A percentile compares a stretch with the other conserved stretches of the same genome.
Evolutionary conservation across 2,329 filamentous ascomycete genomes (phyloP).

Genomic region (Scleromitrula shiraiana): DNA sequence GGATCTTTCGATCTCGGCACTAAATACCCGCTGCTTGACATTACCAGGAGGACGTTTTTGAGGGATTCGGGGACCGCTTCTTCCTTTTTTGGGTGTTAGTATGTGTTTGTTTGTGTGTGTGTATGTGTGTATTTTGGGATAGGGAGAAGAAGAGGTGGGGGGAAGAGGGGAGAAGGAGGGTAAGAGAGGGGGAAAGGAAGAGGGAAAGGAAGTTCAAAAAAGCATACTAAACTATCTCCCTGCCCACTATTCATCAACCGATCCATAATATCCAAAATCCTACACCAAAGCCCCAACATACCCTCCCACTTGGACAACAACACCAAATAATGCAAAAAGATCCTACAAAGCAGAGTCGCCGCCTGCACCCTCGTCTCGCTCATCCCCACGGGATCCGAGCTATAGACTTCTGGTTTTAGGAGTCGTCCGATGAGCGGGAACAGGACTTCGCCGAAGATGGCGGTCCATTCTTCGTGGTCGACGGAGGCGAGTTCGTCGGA

Average conservation of each 20-base stretch:
- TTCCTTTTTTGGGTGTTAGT: slow-evolving; percentile 46
- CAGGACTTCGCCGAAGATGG: slow-evolving; percentile 87
- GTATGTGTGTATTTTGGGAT: no score
- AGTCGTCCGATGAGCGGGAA: slow-evolving; percentile 84
- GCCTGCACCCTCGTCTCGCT: slow-evolving; percentile 89
- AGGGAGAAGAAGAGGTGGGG: no score
- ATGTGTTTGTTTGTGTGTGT: no score
- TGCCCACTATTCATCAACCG: slow-evolving; percentile 93
- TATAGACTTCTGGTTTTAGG: slow-evolving; percentile 90
- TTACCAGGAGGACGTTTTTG: slow-evolving; percentile 93
- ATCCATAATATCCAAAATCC: slow-evolving; percentile 91
- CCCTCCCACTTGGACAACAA: slow-evolving; percentile 78
- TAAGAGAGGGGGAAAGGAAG: no score
- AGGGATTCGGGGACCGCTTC: slow-evolving; percentile 92
- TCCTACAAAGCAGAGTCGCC: slow-evolving; percentile 85
- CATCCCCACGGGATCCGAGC: slow-evolving; percentile 87
- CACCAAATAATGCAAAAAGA: slow-evolving; percentile 89
- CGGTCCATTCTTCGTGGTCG: slow-evolving; percentile 85
- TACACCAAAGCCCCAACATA: slow-evolving; percentile 85
- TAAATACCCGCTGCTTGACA: slow-evolving; percentile 82
- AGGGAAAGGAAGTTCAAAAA: no score
- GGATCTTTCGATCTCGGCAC: slow-evolving; percentile 56
- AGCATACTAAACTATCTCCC: slow-evolving; percentile 75
- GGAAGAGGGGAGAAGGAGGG: no score
- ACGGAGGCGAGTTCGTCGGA: slow-evolving; percentile 76